Evolutionary conservation across 2,329 filamentous ascomycete genomes (phyloP), one percentile per base, ranked within the genome.

Genomic region (Ascochyta fabae): DNA sequence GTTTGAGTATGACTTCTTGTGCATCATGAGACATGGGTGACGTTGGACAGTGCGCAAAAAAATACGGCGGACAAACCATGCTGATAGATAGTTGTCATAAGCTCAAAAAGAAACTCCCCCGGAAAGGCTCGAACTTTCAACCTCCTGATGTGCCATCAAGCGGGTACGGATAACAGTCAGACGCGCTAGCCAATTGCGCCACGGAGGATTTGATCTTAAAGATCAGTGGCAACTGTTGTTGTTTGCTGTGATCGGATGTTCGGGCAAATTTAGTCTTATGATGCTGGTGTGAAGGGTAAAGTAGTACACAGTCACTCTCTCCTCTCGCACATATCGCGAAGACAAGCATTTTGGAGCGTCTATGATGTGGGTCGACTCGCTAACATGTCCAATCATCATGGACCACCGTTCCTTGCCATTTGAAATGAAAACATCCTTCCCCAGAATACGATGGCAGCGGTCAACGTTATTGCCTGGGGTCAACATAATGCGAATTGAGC

Each of bases 101-200:
- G 23, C 1, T 22, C 46, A 62, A 62, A 57, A 67, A 57, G 39
- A 42, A 46, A 42, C 69, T 66, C 68, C 67, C 19, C 68, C 68
- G 68, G 62, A 57, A 67, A 67, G 68, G 68, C 66, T 70, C 64
- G 68, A 70, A 70, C 66, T 67, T 69, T 59, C 63, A 70, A 68
- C 68, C 67, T 69, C 67, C 63, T 64, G 68, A 70, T 69, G 53
- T 58, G 54, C 58, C 45, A 60, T 53, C 48, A 58, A 58, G 55
- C 31, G 27, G 39, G 45, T 53, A 48, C 48, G 49, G 56, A 54
- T 84, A 84, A 84, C 82, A 84, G 82, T 84, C 82, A 80, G 79
- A 84, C 82, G 82, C 82, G 81, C 82, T 84, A 84, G 80, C 82
- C 82, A 83, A 77, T 77, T 77, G 75, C 75, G 75, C 74, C 75